Conservation (phyloP, 352 stramenopile genomes). For the Phytopythium oedochilum region DNA sequence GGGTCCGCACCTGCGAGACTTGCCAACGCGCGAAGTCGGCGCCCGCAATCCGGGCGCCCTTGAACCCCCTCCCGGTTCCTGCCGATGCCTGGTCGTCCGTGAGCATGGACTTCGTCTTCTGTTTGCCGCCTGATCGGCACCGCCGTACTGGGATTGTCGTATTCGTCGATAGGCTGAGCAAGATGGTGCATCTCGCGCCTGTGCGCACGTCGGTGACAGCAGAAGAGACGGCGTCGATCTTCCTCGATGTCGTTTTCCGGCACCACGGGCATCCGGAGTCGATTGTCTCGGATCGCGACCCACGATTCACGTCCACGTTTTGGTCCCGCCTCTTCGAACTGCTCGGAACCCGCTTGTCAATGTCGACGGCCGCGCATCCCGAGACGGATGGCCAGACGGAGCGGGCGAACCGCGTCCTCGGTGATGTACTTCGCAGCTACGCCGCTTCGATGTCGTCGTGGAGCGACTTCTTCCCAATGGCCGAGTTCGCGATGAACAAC, state of each 20-base stretch:
- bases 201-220: constrained; percentile 6
- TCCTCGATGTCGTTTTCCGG: constrained; percentile 10
- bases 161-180: constrained; percentile 16
- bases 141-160: constrained; percentile 11
- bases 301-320: constrained; percentile 7
- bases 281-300: constrained; percentile 14
- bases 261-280: constrained; percentile 7
- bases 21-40: constrained; percentile 14
- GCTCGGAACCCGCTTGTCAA: constrained; percentile 3
- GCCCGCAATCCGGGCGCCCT: neutral
- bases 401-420: constrained; percentile 14
- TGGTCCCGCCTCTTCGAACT: constrained; percentile 5
- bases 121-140: constrained; percentile 3
- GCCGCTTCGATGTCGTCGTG: constrained; percentile 8
- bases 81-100: constrained; percentile 19
- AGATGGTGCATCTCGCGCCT: constrained; percentile 13
- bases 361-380: constrained; percentile 11
- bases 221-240: constrained; percentile 6
- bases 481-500: constrained; percentile 27
- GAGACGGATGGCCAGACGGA: constrained; percentile 18
- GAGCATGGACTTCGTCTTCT: constrained; percentile 21
- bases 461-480: constrained; percentile 9
- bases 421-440: constrained; percentile 15
- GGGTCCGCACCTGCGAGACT: constrained; percentile 11
- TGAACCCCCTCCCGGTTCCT: constrained; percentile 10